Percentiles rank a stretch among this genome's conserved stretches.
Conservation (phyloP, 2,329 filamentous ascomycete species). For the Diplocarpon mali region DNA sequence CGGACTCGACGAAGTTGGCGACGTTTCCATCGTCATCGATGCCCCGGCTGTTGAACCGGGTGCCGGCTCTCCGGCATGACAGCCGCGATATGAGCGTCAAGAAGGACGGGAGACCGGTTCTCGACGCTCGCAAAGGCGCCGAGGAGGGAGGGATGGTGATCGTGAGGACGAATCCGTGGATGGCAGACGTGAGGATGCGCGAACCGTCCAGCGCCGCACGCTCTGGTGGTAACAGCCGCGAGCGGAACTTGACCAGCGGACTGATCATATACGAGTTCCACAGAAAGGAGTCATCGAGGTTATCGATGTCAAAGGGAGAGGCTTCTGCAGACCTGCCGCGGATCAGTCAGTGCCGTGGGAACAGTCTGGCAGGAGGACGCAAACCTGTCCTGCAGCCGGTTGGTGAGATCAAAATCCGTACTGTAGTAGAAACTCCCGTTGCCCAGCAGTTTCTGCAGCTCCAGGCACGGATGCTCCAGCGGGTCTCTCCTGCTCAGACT, state of each 20-base stretch:
- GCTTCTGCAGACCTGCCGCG: constrained; percentile 56
- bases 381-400: constrained; percentile 79
- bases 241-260: constrained; percentile 81
- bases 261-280: constrained; percentile 99
- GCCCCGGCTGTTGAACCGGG: constrained; percentile 90
- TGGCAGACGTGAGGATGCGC: constrained; percentile 82
- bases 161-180: constrained; percentile 82
- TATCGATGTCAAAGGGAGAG: constrained; percentile 78
- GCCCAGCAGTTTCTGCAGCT: constrained; percentile 81
- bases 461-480: constrained; percentile 78
- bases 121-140: constrained; percentile 55
- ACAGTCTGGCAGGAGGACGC: constrained; percentile 10
- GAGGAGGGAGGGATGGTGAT: constrained; percentile 71
- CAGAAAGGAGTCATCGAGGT: constrained; percentile 81
- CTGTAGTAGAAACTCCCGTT: constrained; percentile 98
- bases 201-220: constrained; percentile 74
- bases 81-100: constrained; percentile 85
- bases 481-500: constrained; percentile 55
- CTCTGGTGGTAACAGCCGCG: constrained; percentile 63
- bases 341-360: constrained; percentile 7
- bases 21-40: constrained; percentile 97
- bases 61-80: constrained; percentile 84
- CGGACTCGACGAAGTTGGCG: constrained; percentile 97
- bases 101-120: constrained; percentile 65
- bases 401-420: constrained; percentile 94